Evolutionary conservation across 768 basidiomycete genomes (phyloP).

Genomic region (Amanita subjunquillea): DNA sequence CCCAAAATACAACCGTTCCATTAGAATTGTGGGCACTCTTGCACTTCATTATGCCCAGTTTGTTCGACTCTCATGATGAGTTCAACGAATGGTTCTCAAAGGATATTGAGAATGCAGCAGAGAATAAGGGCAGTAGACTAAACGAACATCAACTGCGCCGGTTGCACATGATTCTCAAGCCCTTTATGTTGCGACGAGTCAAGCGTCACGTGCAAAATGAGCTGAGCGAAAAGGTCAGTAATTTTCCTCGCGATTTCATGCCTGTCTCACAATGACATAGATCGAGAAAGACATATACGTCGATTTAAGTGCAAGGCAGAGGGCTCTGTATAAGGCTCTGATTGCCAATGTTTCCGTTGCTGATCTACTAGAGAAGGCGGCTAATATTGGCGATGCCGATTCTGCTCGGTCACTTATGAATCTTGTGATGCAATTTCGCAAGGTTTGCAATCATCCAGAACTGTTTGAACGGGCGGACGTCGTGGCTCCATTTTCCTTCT

Average conservation of each 20-base stretch:
- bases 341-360: slow-evolving; percentile 91
- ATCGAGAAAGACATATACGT: slow-evolving; percentile 96
- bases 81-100: slow-evolving; percentile 99
- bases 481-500: slow-evolving; percentile 85
- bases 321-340: slow-evolving; percentile 80
- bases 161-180: slow-evolving; percentile 97
- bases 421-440: slow-evolving; percentile 99
- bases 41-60: slow-evolving; percentile 99
- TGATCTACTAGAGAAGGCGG: slow-evolving; percentile 88
- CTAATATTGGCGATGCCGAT: slow-evolving; percentile 82
- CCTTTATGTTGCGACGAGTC: slow-evolving; percentile 96
- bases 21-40: slow-evolving; percentile 95
- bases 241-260: background rate
- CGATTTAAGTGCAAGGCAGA: slow-evolving; percentile 88
- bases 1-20: slow-evolving; percentile 5
- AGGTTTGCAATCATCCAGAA: slow-evolving; percentile 98
- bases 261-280: slow-evolving; percentile 26
- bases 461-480: slow-evolving; percentile 97
- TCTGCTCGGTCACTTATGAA: slow-evolving; percentile 96
- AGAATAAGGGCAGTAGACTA: slow-evolving; percentile 83
- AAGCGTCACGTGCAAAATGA: slow-evolving; percentile 99
- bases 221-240: slow-evolving; percentile 86
- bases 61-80: slow-evolving; percentile 98
- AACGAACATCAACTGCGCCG: slow-evolving; percentile 93
- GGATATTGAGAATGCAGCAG: slow-evolving; percentile 92